A percentile compares a stretch with the other conserved stretches of the same genome.
Conservation (phyloP, 352 stramenopile species). For the Phytophthora europaea region DNA sequence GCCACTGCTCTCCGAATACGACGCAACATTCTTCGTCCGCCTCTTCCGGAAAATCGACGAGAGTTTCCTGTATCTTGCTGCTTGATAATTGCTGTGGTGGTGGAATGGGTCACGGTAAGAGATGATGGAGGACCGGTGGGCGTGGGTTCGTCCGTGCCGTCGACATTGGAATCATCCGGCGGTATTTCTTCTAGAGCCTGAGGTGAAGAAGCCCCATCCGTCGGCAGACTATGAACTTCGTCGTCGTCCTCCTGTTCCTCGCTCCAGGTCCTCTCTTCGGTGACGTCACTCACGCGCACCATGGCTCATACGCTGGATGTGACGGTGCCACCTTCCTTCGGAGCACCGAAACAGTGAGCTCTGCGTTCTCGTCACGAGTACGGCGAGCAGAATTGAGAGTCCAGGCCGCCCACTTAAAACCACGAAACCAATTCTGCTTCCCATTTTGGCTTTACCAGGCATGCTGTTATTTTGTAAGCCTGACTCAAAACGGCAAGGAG, state of each 20-base stretch:
- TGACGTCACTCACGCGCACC: conserved; percentile 24
- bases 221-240: background rate
- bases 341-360: conserved; percentile 3
- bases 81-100: conserved; percentile 1
- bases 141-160: background rate
- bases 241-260: conserved; percentile 8
- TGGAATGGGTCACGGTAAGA: background rate
- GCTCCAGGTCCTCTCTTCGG: conserved; percentile 24
- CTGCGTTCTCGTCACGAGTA: conserved; percentile 10
- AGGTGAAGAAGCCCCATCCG: conserved; percentile 1
- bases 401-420: background rate
- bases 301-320: conserved; percentile 22
- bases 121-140: background rate
- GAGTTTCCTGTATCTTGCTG: background rate
- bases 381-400: conserved; percentile 4
- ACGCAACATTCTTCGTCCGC: background rate
- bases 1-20: conserved; percentile 9
- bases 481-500: background rate
- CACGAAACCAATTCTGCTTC: conserved; percentile 20
- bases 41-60: background rate
- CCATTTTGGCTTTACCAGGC: background rate
- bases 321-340: conserved; percentile 2
- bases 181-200: background rate
- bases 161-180: background rate
- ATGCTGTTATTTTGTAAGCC: background rate